Evolutionary conservation across 192 early-diverging fungal genomes (phyloP).

Genomic region (Backusella westeae): DNA sequence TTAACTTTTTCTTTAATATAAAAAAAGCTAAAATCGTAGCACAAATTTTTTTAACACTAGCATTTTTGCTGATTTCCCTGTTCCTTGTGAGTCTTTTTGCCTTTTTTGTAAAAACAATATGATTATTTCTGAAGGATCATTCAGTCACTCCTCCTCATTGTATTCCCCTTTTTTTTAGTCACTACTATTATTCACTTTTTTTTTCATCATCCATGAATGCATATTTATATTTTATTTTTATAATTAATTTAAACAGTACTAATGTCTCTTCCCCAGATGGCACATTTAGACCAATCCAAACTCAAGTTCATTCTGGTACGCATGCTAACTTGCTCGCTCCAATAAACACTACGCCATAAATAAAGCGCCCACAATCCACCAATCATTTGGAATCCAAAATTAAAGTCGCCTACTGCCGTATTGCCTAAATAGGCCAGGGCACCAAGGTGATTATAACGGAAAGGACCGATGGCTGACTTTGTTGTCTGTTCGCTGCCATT

Average conservation of each 20-base stretch:
- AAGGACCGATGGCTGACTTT: constrained; percentile 46
- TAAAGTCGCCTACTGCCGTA: constrained; percentile 52
- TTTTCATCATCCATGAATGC: too few relatives aligned
- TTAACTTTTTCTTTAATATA: not conserved
- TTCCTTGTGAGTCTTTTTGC: not conserved
- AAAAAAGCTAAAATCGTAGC: not conserved
- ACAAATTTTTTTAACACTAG: not conserved
- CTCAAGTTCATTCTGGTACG: constrained; percentile 33
- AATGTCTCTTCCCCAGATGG: constrained; percentile 31
- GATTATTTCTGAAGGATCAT: not conserved
- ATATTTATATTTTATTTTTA: too few relatives aligned
- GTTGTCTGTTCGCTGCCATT: not conserved
- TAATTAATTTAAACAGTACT: constrained; percentile 16
- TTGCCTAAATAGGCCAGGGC: constrained; percentile 69
- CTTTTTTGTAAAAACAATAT: not conserved
- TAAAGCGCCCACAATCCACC: constrained; percentile 53
- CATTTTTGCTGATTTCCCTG: not conserved
- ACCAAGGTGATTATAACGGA: constrained; percentile 64
- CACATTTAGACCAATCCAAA: constrained; percentile 33
- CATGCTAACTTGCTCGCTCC: constrained; percentile 50
- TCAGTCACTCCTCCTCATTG: not conserved
- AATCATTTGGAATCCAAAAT: constrained; percentile 45
- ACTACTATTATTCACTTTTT: not conserved
- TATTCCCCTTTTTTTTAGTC: not conserved
- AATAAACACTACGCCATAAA: constrained; percentile 56